Conservation (phyloP, 2,329 filamentous ascomycete species). For the Cladosporium sphaerospermum region DNA sequence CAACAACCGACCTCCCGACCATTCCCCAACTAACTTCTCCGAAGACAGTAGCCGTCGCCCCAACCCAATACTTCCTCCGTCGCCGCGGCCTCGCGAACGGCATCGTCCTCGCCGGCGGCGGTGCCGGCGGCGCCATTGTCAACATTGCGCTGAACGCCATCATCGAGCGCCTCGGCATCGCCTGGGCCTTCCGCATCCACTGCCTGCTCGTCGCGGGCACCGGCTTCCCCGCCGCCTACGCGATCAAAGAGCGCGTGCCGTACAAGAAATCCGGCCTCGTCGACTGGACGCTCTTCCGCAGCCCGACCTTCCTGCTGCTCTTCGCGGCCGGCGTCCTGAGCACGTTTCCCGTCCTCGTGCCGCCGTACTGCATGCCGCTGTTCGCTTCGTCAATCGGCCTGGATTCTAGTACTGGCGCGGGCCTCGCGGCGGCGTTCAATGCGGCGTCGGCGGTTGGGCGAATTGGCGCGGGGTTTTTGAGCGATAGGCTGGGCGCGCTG, state of each 20-base stretch:
- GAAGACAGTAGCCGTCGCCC: conserved; percentile 35
- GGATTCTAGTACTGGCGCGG: conserved; percentile 30
- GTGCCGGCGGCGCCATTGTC: conserved; percentile 51
- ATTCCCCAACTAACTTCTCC: not conserved
- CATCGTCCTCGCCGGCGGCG: conserved; percentile 44
- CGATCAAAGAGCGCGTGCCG: conserved; percentile 46
- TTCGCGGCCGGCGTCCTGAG: conserved; percentile 51
- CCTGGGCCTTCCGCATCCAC: conserved; percentile 50
- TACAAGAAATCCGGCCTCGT: conserved; percentile 11
- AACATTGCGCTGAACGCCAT: conserved; percentile 18
- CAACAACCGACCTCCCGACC: not conserved
- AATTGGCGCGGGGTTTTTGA: conserved; percentile 48
- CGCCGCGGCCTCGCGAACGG: conserved; percentile 43
- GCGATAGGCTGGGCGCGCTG: conserved; percentile 49
- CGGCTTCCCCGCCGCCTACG: conserved; percentile 49
- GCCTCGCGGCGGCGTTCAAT: conserved; percentile 55
- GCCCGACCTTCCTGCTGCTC: conserved; percentile 47
- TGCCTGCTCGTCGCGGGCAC: conserved; percentile 49
- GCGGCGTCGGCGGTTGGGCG: conserved; percentile 54
- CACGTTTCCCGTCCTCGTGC: conserved; percentile 56
- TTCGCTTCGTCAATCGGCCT: conserved; percentile 52
- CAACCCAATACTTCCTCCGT: conserved; percentile 43
- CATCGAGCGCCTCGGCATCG: conserved; percentile 39
- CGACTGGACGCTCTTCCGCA: conserved; percentile 30
- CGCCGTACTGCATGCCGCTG: conserved; percentile 56